Evolutionary conservation across 179 eudicot genomes (phyloP).

Genomic region (Drosera spatulata): DNA sequence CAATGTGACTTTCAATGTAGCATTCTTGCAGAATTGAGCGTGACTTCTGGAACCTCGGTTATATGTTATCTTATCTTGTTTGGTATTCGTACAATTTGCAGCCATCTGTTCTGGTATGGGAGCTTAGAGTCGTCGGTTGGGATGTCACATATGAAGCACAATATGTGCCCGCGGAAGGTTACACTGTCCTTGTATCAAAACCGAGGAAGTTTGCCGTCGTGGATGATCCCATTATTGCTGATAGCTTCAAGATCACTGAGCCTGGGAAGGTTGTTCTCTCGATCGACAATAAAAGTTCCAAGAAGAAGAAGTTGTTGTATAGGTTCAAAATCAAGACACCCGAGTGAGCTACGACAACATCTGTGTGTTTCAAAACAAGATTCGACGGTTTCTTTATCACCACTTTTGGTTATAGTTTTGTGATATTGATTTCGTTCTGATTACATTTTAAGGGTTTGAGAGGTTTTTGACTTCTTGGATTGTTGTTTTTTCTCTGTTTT

Average conservation of each 20-base stretch:
- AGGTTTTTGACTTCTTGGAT: too few species aligned
- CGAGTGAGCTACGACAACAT: constrained; percentile 3
- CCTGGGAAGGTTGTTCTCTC: constrained; percentile 68
- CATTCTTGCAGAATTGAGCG: too few species aligned
- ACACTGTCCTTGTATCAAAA: constrained; percentile 70
- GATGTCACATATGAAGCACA: constrained; percentile 67
- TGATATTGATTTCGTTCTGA: too few species aligned
- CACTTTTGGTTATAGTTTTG: too few species aligned
- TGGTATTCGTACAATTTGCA: constrained; percentile 2
- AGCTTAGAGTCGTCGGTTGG: constrained; percentile 73
- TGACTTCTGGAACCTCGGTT: too few species aligned
- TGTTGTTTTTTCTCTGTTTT: too few species aligned
- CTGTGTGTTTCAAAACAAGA: not conserved
- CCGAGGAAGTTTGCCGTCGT: constrained; percentile 42
- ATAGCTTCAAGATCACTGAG: constrained; percentile 43
- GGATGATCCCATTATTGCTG: constrained; percentile 31
- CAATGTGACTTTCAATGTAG: too few species aligned
- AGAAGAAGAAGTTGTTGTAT: constrained; percentile 66
- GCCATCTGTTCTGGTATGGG: constrained; percentile 41
- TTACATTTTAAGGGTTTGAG: too few species aligned
- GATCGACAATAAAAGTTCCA: constrained; percentile 62
- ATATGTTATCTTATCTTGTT: too few species aligned
- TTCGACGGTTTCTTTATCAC: too few species aligned
- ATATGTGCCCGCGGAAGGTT: constrained; percentile 59
- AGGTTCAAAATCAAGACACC: constrained; percentile 30